phyloP scores from a whole-genome alignment of 2,329 filamentous ascomycete species.

The Fusarium brevicatenulatum region DNA sequence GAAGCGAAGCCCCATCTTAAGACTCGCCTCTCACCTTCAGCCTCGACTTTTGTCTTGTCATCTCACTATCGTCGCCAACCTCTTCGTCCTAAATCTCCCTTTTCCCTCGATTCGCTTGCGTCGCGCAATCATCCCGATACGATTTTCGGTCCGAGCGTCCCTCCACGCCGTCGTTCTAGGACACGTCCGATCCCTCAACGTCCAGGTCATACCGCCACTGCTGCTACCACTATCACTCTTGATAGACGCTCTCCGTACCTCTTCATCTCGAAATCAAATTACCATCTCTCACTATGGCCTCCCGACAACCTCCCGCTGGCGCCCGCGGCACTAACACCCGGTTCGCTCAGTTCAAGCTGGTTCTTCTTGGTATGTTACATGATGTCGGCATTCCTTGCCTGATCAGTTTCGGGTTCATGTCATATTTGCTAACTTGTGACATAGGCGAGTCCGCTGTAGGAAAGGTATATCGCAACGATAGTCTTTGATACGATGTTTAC shows the following conservation, averaged over 20 bases:
- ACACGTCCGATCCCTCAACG: conserved; percentile 43
- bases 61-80: conserved; percentile 14
- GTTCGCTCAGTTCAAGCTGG: conserved; percentile 99
- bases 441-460: conserved; percentile 97
- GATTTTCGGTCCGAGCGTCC: conserved; percentile 29
- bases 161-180: conserved; percentile 40
- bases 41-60: conserved; percentile 33
- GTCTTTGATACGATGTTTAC: conserved; percentile 20
- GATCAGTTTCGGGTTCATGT: conserved; percentile 9
- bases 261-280: conserved; percentile 41
- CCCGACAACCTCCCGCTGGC: conserved; percentile 75
- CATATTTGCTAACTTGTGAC: conserved; percentile 51
- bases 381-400: conserved; percentile 15
- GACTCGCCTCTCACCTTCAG: conserved; percentile 39
- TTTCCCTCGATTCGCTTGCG: conserved; percentile 14
- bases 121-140: conserved; percentile 23
- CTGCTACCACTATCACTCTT: conserved; percentile 15
- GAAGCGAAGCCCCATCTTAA: conserved; percentile 35
- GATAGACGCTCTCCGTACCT: conserved; percentile 25
- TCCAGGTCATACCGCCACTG: conserved; percentile 41
- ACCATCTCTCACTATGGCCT: conserved; percentile 73
- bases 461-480: conserved; percentile 73
- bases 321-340: conserved; percentile 77
- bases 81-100: conserved; percentile 13
- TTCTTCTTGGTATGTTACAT: conserved; percentile 81